Conservation (phyloP, 169 alveolate genomes). For the Nephromyces sp. region DNA sequence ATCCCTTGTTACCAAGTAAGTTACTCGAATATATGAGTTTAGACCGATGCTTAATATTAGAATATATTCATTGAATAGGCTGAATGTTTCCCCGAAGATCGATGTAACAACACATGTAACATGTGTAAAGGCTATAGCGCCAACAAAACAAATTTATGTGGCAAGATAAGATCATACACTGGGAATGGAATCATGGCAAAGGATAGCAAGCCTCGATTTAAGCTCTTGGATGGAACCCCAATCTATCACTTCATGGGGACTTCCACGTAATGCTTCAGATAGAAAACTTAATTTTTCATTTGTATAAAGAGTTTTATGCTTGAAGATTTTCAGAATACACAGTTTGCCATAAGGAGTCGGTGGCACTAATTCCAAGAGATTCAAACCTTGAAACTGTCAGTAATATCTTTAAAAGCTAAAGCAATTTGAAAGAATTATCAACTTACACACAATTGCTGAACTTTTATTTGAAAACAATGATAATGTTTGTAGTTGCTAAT, state of each 20-base stretch:
- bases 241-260: slow-evolving; percentile 73
- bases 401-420: no score
- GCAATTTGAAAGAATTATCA: background rate
- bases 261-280: slow-evolving; percentile 30
- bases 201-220: slow-evolving; percentile 66
- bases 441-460: background rate
- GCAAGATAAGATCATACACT: slow-evolving; percentile 47
- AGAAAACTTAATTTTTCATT: background rate
- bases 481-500: background rate
- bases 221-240: slow-evolving; percentile 54
- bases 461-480: background rate
- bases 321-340: slow-evolving; percentile 65
- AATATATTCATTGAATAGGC: slow-evolving; percentile 12
- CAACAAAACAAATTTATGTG: slow-evolving; percentile 54
- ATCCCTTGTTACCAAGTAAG: slow-evolving; percentile 55
- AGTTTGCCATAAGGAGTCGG: slow-evolving; percentile 69
- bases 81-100: slow-evolving; percentile 22
- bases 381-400: slow-evolving; percentile 49
- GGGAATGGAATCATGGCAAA: slow-evolving; percentile 72
- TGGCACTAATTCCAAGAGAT: slow-evolving; percentile 60
- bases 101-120: slow-evolving; percentile 3
- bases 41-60: background rate
- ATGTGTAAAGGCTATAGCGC: slow-evolving; percentile 17
- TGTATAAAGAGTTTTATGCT: background rate
- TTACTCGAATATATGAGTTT: background rate